Evolutionary conservation across 2,329 filamentous ascomycete species (phyloP), one percentile per base, ranked within the genome.

Genomic region (Verticillium albo-atrum): DNA sequence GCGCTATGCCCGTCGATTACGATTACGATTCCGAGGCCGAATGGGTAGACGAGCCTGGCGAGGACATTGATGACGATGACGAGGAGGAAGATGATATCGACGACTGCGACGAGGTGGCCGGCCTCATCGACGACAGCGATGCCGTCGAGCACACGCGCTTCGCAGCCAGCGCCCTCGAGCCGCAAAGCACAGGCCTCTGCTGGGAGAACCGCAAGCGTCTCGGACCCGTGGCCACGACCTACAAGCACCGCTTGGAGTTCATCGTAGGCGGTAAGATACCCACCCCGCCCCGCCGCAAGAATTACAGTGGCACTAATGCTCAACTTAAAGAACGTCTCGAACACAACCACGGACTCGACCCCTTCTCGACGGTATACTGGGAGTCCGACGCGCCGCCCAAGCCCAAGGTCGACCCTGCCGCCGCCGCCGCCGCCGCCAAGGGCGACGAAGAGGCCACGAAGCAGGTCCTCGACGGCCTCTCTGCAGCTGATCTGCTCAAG

Each of bases 1-100:
- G 81, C 62, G 74, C 78, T n/a, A 75, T 92, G 1, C 83, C 87
- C 5, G 81, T 90, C 4, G 81, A 91, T 66, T 96, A 96, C 70
- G 90, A 92, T 64, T 92, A 94, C 69, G 91, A 95, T 68, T 94
- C 90, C 3, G 91, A 96, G 71, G 90, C 85, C 6, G 91, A 95
- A 70, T 96, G 91, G 91, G 89, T 92, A 68, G 90, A 92, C 60
- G 83, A 88, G 62, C 84, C 86, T 30, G 89, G 89, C 27, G 89
- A 90, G 51, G 87, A 89, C 55, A 82, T 91, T 3, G 87, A 86
- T 15, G 82, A 88, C 2, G 78, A 88, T 27, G 88, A 89, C 23
- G 87, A 89, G 9, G 81, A 82, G 28, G 84, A 83, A 76, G 92
- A 82, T 78, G 93, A 83, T n/a, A 64, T 79, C 0, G 89, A 90